Evolutionary conservation across 1,284 basidiomycete species (phyloP).

Genomic region (Cryptococcus sp.): DNA sequence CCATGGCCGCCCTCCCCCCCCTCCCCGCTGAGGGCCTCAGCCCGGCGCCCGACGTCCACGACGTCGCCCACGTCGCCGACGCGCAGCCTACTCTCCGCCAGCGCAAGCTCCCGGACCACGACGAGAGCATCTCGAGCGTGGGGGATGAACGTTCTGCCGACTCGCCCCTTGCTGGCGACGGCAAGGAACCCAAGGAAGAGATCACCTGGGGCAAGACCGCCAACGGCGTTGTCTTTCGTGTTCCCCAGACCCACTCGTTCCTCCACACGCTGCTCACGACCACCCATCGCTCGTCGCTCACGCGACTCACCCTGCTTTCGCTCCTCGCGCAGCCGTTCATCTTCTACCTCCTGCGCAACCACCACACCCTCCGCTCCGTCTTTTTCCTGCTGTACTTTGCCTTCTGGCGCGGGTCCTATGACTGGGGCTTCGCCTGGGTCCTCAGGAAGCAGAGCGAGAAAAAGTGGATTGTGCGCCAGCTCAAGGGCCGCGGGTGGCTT

Average conservation of each 20-base stretch:
- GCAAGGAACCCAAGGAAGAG: slow-evolving; percentile 48
- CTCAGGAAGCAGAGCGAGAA: slow-evolving; percentile 90
- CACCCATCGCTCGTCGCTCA: slow-evolving; percentile 83
- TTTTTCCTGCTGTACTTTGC: slow-evolving; percentile 60
- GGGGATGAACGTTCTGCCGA: background rate
- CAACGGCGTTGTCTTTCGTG: slow-evolving; percentile 79
- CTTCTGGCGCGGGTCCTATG: slow-evolving; percentile 90
- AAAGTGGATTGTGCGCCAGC: slow-evolving; percentile 82
- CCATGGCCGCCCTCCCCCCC: too few relatives aligned
- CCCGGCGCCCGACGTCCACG: too few relatives aligned
- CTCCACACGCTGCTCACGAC: slow-evolving; percentile 88
- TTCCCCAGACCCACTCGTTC: slow-evolving; percentile 94
- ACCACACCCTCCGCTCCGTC: slow-evolving; percentile 50
- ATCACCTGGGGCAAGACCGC: slow-evolving; percentile 86
- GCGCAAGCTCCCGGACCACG: background rate
- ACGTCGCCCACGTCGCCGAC: background rate
- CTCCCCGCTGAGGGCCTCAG: too few relatives aligned
- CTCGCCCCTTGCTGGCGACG: background rate
- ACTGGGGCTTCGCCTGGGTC: slow-evolving; percentile 89
- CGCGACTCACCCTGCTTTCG: slow-evolving; percentile 76
- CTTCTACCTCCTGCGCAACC: slow-evolving; percentile 65
- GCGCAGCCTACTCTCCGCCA: background rate
- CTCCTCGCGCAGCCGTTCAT: slow-evolving; percentile 73
- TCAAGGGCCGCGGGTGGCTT: slow-evolving; percentile 80
- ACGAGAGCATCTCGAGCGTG: background rate